These are phyloP conservation scores for Astrephomene gubernaculifera DNA, from an alignment of 139 green algal genomes.

Conservation along the genomic window DNA sequence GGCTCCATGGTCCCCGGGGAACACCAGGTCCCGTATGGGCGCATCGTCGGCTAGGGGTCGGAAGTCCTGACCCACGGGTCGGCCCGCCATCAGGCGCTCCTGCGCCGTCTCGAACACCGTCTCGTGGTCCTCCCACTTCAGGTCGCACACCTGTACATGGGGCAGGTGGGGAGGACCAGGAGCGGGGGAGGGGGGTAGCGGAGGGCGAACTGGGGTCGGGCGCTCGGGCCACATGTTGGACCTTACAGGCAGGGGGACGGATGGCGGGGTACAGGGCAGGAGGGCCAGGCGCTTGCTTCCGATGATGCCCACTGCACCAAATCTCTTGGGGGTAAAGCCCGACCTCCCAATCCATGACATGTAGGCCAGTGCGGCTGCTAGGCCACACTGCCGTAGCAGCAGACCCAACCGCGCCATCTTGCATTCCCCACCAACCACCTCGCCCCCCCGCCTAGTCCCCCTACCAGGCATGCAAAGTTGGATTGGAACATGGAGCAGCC, in stretches of 20 bases:
- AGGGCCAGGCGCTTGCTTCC: too few species aligned
- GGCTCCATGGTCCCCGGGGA: constrained; percentile 24
- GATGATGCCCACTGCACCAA: too few species aligned
- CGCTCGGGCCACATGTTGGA: too few species aligned
- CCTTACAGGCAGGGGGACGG: too few species aligned
- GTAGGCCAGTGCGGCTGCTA: too few species aligned
- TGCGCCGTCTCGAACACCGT: constrained; percentile 56
- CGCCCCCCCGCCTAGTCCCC: not conserved
- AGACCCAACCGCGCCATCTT: too few species aligned
- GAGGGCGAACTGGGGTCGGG: not conserved
- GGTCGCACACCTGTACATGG: constrained; percentile 59
- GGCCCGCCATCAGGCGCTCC: constrained; percentile 50
- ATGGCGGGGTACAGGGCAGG: too few species aligned
- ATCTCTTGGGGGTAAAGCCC: too few species aligned
- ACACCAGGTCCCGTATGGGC: constrained; percentile 44
- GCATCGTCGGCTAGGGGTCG: constrained; percentile 43
- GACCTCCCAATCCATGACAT: too few species aligned
- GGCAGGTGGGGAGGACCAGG: not conserved
- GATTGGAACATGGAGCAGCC: constrained; percentile 55
- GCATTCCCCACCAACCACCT: not conserved
- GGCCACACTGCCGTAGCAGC: too few species aligned
- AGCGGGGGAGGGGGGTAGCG: not conserved
- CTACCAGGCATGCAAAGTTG: constrained; percentile 44
- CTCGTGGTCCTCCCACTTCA: constrained; percentile 71
- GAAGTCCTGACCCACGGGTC: constrained; percentile 52